These are phyloP conservation scores for Xylariaceae sp. DNA, from an alignment of 2,329 filamentous ascomycete species.

Conservation along the genomic window DNA sequence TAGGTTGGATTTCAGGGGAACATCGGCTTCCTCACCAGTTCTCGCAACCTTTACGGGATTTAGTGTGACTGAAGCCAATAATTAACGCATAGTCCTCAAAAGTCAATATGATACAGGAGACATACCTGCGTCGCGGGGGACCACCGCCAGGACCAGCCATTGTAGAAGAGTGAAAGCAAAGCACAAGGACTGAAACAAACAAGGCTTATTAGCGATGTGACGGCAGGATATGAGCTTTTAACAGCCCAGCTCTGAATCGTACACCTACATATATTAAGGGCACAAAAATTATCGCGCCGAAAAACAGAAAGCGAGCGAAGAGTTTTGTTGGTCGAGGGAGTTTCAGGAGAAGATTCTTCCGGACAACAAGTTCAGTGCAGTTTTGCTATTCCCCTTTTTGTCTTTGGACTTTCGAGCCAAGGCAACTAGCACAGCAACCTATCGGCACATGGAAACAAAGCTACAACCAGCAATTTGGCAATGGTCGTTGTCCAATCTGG, in stretches of 20 bases:
- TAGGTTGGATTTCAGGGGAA: background rate
- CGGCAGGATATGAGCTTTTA: background rate
- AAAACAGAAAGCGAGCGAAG: constrained; percentile 29
- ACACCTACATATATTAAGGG: constrained; percentile 29
- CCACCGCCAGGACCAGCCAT: constrained; percentile 96
- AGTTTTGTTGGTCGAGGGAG: constrained; percentile 20
- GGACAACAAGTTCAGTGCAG: constrained; percentile 17
- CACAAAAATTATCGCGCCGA: constrained; percentile 25
- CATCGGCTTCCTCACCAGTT: constrained; percentile 57
- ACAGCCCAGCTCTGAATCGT: background rate
- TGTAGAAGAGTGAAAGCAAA: constrained; percentile 33
- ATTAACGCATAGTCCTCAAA: constrained; percentile 19
- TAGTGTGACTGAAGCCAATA: constrained; percentile 70
- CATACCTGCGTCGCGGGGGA: constrained; percentile 68
- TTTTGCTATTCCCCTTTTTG: constrained; percentile 3
- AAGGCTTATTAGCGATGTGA: constrained; percentile 23
- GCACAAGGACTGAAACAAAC: constrained; percentile 33
- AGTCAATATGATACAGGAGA: constrained; percentile 17
- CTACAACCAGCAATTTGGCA: background rate
- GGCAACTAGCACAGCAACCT: constrained; percentile 13
- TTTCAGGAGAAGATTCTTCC: constrained; percentile 24
- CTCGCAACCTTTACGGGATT: constrained; percentile 96
- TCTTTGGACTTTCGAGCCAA: constrained; percentile 11
- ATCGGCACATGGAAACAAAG: constrained; percentile 16
- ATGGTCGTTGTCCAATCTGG: constrained; percentile 8